Percentiles rank a stretch among this genome's conserved stretches.
Evolutionary conservation across 2,329 filamentous ascomycete species (phyloP).

Genomic region (Neonectria coccinea): DNA sequence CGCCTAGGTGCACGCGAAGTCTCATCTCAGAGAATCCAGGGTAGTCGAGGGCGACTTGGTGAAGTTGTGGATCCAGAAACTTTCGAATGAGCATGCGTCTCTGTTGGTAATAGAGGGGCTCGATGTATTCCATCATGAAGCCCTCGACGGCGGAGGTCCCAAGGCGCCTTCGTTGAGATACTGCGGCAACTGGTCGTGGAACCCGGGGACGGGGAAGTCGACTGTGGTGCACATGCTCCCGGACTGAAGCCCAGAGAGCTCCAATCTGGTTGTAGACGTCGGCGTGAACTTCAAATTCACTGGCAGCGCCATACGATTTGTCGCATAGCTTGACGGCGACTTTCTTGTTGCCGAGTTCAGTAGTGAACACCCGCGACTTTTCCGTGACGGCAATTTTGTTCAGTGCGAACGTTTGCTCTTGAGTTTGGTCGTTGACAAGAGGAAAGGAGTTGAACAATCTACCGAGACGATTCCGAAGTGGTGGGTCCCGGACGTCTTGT

Average conservation of each 20-base stretch:
- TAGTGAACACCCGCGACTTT: slow-evolving; percentile 10
- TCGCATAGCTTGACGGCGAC: slow-evolving; percentile 21
- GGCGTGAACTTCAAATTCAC: slow-evolving; percentile 15
- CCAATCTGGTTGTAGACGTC: slow-evolving; percentile 1
- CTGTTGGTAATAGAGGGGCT: slow-evolving; percentile 14
- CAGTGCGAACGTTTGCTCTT: slow-evolving; percentile 1
- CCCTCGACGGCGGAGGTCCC: slow-evolving; percentile 5
- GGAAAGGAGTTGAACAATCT: neutral
- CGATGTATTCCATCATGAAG: slow-evolving; percentile 20
- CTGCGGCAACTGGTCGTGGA: slow-evolving; percentile 5
- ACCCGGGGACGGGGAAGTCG: neutral
- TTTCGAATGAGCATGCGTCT: slow-evolving; percentile 1
- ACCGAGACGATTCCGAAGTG: neutral
- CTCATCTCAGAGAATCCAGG: slow-evolving; percentile 19
- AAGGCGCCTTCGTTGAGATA: slow-evolving; percentile 5
- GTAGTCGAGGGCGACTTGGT: neutral
- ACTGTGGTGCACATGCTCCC: neutral
- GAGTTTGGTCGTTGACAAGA: neutral
- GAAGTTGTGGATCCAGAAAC: slow-evolving; percentile 10
- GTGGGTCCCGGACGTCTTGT: neutral
- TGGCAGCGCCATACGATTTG: neutral
- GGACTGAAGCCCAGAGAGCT: neutral
- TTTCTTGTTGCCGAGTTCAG: neutral
- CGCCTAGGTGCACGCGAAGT: slow-evolving; percentile 27
- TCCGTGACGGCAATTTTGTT: neutral